These are phyloP conservation scores for Parsonsia alboflavescens DNA, from an alignment of 257 asterid genomes.

Conservation along the genomic window DNA sequence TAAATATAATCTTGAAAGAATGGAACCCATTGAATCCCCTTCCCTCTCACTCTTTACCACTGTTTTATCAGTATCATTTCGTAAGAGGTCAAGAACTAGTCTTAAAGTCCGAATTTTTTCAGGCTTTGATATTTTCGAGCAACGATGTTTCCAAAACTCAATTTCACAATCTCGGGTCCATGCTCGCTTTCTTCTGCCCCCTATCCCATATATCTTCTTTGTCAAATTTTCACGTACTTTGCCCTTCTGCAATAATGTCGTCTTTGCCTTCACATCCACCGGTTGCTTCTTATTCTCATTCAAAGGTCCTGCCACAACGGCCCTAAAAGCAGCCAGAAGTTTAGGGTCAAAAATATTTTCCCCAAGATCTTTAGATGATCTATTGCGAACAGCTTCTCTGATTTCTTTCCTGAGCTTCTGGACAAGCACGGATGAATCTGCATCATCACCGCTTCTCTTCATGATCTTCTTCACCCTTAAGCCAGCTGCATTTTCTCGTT, in stretches of 20 bases:
- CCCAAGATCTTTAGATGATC: conserved; percentile 60
- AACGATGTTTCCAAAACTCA: conserved; percentile 97
- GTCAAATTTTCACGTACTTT: conserved; percentile 93
- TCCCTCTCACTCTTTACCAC: conserved; percentile 37
- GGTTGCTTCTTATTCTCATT: conserved; percentile 55
- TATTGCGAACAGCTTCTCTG: conserved; percentile 79
- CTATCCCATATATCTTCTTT: conserved; percentile 78
- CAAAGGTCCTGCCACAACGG: conserved; percentile 71
- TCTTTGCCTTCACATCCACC: conserved; percentile 72
- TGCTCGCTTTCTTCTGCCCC: conserved; percentile 78
- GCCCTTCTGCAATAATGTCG: conserved; percentile 77
- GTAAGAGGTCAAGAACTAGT: conserved; percentile 78
- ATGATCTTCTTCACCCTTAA: conserved; percentile 91
- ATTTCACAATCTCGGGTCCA: conserved; percentile 98
- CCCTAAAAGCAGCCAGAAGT: conserved; percentile 90
- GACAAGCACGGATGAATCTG: conserved; percentile 60
- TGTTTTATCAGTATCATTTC: conserved; percentile 39
- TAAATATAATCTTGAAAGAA: conserved; percentile 85
- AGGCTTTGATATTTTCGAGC: conserved; percentile 58
- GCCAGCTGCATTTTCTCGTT: conserved; percentile 53
- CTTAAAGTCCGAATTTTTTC: conserved; percentile 84
- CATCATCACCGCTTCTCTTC: conserved; percentile 66
- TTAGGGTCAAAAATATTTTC: conserved; percentile 70
- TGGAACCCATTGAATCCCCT: conserved; percentile 47
- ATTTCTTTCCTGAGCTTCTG: conserved; percentile 78